Conservation (phyloP, 208 protist genomes). For the Trypanosomatidae sp. region DNA sequence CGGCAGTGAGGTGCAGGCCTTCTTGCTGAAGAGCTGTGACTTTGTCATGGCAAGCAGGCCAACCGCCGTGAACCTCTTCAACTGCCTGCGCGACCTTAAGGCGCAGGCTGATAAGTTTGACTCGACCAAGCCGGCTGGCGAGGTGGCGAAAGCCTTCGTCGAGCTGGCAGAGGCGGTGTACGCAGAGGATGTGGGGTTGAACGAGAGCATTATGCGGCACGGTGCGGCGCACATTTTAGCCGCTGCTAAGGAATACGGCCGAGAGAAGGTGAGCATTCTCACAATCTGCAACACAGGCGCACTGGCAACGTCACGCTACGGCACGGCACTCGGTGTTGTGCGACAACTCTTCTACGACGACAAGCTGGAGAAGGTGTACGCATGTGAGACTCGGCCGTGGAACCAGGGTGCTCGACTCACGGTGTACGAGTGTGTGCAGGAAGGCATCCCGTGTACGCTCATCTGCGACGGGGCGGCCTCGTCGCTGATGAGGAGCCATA, state of each 20-base stretch:
- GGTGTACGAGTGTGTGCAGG: conserved; percentile 95
- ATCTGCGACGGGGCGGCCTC: conserved; percentile 92
- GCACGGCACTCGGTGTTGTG: conserved; percentile 94
- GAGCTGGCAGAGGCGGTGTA: conserved; percentile 86
- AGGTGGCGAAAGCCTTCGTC: conserved; percentile 60
- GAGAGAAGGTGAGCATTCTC: conserved; percentile 59
- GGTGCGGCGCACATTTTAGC: conserved; percentile 82
- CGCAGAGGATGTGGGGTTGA: conserved; percentile 86
- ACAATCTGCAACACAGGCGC: conserved; percentile 97
- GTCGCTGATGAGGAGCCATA: conserved; percentile 55
- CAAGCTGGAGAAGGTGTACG: conserved; percentile 86
- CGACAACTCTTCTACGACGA: conserved; percentile 82
- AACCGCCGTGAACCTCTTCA: conserved; percentile 96
- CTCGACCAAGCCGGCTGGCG: conserved; percentile 14
- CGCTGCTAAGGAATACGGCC: conserved; percentile 21
- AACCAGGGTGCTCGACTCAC: conserved; percentile 95
- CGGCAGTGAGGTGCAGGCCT: conserved; percentile 39
- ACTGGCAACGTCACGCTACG: conserved; percentile 91
- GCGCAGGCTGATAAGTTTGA: conserved; percentile 33
- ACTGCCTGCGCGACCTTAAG: conserved; percentile 78
- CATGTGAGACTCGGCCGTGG: conserved; percentile 95
- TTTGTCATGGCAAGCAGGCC: conserved; percentile 92
- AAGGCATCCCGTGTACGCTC: conserved; percentile 91
- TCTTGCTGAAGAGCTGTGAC: conserved; percentile 77
- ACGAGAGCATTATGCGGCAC: conserved; percentile 91